Evolutionary conservation across 2,329 filamentous ascomycete species (phyloP), one percentile per base, ranked within the genome.

Genomic region (Hypoxylon sp.): DNA sequence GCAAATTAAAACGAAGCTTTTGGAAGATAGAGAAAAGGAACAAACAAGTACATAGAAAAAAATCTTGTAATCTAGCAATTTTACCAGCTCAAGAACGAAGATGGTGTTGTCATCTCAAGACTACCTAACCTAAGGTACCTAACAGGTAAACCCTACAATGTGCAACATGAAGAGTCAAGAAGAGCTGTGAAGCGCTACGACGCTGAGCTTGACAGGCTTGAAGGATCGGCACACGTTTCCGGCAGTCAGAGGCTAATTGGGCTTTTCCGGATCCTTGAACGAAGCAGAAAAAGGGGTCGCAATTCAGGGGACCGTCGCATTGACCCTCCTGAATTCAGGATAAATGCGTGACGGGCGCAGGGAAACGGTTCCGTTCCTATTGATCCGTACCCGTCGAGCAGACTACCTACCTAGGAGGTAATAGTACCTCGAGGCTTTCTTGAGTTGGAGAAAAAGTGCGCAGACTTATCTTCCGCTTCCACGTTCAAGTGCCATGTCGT

Each of bases 291-390:
- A n/a, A n/a, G n/a, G n/a, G n/a, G n/a, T 33, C 54, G 41, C 24
- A 52, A 47, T 55, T 52, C 9, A 53, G 58, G 60, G 60, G 60
- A 52, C 57, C 54, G 57, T 63, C 52, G 57, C 41, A 63, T 60
- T 56, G 52, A 63, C 48, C 60, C 60, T 48, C 41, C 40, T 58
- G 49, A 55, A 60, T 63, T 63, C 58, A 63, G 60, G 29, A 63
- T 63, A 63, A 63, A 63, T 63, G 17, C 50, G n/a, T 47, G 42
- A n/a, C 57, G 50, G 53, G 53, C 31, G 37, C 49, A 60, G 50
- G 53, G 53, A 50, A 60, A 53, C 49, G 29, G 46, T 45, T 18
- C 59, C 50, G 53, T 50, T 46, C 50, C 53, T 58, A 31, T 35
- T 33, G 53, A 60, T 60, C 57, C 53, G n/a, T 58, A 54, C 49